Evolutionary conservation across 2,329 filamentous ascomycete species (phyloP).

Genomic region (Blumeria hordei): DNA sequence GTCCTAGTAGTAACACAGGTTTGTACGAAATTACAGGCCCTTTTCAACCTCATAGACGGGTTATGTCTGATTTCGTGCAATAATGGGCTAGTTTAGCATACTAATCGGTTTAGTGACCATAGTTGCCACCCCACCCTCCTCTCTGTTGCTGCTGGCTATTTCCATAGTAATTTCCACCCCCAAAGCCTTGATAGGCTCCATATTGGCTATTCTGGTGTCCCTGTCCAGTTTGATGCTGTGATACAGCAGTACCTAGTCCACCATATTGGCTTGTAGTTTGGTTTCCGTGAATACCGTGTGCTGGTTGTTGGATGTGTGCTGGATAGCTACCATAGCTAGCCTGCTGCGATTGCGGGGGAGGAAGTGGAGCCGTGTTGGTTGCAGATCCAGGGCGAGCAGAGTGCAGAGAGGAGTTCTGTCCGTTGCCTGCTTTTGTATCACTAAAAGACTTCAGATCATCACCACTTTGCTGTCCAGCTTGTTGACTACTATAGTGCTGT

Average conservation of each 20-base stretch:
- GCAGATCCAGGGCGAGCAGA: conserved; percentile 16
- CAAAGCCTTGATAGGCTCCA: conserved; percentile 21
- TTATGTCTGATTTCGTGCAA: conserved; percentile 10
- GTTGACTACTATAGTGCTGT: conserved; percentile 13
- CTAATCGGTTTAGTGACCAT: conserved; percentile 15
- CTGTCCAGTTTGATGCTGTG: conserved; percentile 21
- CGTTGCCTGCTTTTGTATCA: conserved; percentile 15
- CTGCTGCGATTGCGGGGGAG: conserved; percentile 15
- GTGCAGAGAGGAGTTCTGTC: conserved; percentile 16
- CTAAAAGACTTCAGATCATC: conserved; percentile 17
- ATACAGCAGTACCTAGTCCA: conserved; percentile 24
- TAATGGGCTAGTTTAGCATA: conserved; percentile 5
- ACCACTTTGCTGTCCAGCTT: conserved; percentile 12
- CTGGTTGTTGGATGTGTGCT: conserved; percentile 15
- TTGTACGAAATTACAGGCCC: conserved; percentile 10
- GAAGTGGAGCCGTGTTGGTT: conserved; percentile 14
- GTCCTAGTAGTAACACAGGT: conserved; percentile 14
- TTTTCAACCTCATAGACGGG: conserved; percentile 6
- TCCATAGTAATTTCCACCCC: conserved; percentile 17
- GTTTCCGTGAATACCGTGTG: conserved; percentile 15
- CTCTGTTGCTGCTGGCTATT: conserved; percentile 18
- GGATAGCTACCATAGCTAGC: conserved; percentile 16
- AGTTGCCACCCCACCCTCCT: conserved; percentile 25
- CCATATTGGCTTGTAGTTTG: conserved; percentile 16
- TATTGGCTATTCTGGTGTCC: conserved; percentile 20